phyloP scores from a whole-genome alignment of 2,329 filamentous ascomycete species.

The Colletotrichum eremochloae region DNA sequence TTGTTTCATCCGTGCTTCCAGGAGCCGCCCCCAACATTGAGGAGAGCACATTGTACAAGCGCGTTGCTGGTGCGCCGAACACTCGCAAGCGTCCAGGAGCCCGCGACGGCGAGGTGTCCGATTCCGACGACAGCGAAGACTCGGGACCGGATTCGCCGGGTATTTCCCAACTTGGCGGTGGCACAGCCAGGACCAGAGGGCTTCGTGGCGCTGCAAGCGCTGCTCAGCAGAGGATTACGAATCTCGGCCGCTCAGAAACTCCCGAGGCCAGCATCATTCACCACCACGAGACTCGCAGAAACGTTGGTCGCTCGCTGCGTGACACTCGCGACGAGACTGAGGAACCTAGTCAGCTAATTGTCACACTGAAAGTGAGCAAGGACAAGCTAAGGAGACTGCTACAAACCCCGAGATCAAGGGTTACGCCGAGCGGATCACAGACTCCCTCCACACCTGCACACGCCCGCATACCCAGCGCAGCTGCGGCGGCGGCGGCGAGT shows the following conservation, averaged over 20 bases:
- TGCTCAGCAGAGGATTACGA: constrained; percentile 89
- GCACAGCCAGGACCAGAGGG: constrained; percentile 86
- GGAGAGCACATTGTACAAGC: constrained; percentile 89
- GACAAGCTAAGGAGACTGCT: constrained; percentile 78
- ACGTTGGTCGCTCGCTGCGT: constrained; percentile 68
- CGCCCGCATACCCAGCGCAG: constrained; percentile 49
- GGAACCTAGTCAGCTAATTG: constrained; percentile 75
- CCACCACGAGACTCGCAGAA: constrained; percentile 77
- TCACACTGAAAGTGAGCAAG: constrained; percentile 81
- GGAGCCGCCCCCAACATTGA: constrained; percentile 85
- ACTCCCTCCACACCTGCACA: constrained; percentile 50
- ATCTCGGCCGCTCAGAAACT: constrained; percentile 86
- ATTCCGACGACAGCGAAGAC: constrained; percentile 93
- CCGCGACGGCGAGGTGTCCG: constrained; percentile 80
- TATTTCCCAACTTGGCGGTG: constrained; percentile 78
- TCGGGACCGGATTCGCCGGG: constrained; percentile 89
- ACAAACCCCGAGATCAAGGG: constrained; percentile 58
- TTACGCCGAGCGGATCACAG: constrained; percentile 48
- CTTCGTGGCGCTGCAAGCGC: constrained; percentile 91
- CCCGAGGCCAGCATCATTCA: constrained; percentile 76
- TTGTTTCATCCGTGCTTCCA: constrained; percentile 93
- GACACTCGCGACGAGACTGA: constrained; percentile 86
- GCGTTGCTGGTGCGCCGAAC: constrained; percentile 70
- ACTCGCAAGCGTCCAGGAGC: constrained; percentile 68
- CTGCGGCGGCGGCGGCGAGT: constrained; percentile 47